Conservation (phyloP, 1,139 yeast species). For the Suhomyces bokatorum region DNA sequence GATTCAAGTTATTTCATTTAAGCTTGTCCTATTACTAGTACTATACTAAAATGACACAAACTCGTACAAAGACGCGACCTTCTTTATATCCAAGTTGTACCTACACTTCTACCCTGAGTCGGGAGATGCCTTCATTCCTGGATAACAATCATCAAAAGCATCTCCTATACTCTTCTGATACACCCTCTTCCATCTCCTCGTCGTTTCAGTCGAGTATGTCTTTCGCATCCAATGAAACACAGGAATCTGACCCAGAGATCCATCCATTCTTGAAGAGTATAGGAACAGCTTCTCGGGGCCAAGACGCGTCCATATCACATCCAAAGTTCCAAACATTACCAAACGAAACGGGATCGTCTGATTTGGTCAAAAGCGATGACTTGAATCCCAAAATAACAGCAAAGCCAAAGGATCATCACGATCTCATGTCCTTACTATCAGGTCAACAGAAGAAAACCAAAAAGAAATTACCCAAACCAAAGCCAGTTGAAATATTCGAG, state of each 20-base stretch:
- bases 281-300: not conserved
- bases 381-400: not conserved
- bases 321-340: not conserved
- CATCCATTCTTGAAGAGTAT: constrained; percentile 9
- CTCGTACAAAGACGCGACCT: constrained; percentile 10
- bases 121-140: constrained; percentile 3
- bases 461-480: not conserved
- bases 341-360: not conserved
- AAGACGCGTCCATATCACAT: not conserved
- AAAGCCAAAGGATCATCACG: not conserved
- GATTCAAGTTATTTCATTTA: not conserved
- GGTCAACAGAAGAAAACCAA: constrained; percentile 14
- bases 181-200: not conserved
- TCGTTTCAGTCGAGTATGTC: constrained; percentile 7
- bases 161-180: constrained; percentile 1
- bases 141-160: not conserved
- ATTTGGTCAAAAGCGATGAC: too few species aligned
- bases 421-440: constrained; percentile 14
- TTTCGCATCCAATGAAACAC: constrained; percentile 16
- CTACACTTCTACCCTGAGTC: not conserved
- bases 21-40: not conserved
- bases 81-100: not conserved
- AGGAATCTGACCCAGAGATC: constrained; percentile 20
- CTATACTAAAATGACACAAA: constrained; percentile 3
- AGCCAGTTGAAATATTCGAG: not conserved